Base-by-base conservation (phyloP, 23 red algal genomes). In the Cyanidium caldarium region DNA sequence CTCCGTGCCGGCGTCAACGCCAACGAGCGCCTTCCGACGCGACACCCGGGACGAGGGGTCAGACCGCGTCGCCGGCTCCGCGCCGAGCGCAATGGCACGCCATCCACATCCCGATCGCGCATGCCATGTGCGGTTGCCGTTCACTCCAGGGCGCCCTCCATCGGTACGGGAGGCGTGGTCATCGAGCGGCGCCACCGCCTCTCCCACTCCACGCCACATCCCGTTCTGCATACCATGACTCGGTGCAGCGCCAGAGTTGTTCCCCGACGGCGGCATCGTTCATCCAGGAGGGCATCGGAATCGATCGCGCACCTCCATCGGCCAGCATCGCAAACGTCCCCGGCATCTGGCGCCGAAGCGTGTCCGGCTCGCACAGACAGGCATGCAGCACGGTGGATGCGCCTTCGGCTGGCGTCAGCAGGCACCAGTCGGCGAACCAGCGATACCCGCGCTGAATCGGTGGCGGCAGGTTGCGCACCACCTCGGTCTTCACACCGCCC, bases 401-500 rank as follows among this genome's bases (percentile, higher is more conserved):
- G 31, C 51, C 51, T 28, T 61, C 51, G 7, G 51, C 51, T 28
- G 51, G 51, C 21, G 51, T 61, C 7, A 16, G 51, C 7, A 61
- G 51, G n/a, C 19, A 10, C 7, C 7, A 61, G 10, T 16, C 19
- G 5, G 10, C 51, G 51, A 61, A 10, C 10, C 10, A 61, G 23
- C 3, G 7, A 61, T 61, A 61, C n/a, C n/a, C 51, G 31, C 51
- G 51, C 31, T 61, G 51, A 5, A 61, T 5, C 51, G n/a, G 31
- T 5, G 51, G 31, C 7, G 51, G 51, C 7, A 61, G 51, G 19
- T 46, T 13, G 10, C 70, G 70, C 28, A 61, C 70, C 2, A 75
- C 70, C 20, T 58, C 33, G 7, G 70, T 75, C 30, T 46, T 34
- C 1, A 75, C 70, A 35, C 43, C 43, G 19, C 70, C 70, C 1